phyloP scores from a whole-genome alignment of 768 basidiomycete genomes.

The Epithele typhae region DNA sequence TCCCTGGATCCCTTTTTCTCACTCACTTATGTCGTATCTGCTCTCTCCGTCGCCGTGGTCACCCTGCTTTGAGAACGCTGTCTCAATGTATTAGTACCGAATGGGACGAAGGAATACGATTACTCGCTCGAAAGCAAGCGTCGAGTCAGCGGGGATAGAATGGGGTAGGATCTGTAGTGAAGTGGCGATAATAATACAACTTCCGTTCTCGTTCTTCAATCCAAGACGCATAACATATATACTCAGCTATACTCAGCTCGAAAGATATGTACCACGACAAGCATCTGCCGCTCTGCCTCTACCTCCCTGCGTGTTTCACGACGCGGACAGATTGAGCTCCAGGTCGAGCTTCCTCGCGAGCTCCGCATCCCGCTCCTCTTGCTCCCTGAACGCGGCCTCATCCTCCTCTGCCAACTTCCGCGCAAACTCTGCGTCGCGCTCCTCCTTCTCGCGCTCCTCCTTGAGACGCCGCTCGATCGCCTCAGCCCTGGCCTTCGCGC shows the following conservation, averaged over 20 bases:
- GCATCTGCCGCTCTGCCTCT: not conserved
- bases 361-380: slow-evolving; percentile 37
- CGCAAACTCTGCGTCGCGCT: slow-evolving; percentile 18
- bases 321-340: slow-evolving; percentile 49
- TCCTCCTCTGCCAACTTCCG: slow-evolving; percentile 24
- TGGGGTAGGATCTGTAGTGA: not conserved
- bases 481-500: not conserved
- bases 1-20: not conserved
- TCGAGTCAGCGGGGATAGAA: no score
- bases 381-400: slow-evolving; percentile 34
- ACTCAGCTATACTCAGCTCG: no score
- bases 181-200: slow-evolving; percentile 1
- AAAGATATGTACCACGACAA: not conserved
- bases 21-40: slow-evolving; percentile 23
- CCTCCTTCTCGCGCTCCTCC: slow-evolving; percentile 8
- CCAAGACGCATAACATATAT: no score
- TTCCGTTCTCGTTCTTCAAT: no score
- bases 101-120: slow-evolving; percentile 8
- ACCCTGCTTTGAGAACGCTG: slow-evolving; percentile 15
- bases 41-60: slow-evolving; percentile 14
- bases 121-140: not conserved
- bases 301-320: no score
- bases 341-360: slow-evolving; percentile 50
- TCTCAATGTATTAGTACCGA: slow-evolving; percentile 15
- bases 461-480: not conserved